Percentiles rank a stretch among this genome's conserved stretches.
Evolutionary conservation across 257 asterid species (phyloP).

Genomic region (Nicotiana undulata): DNA sequence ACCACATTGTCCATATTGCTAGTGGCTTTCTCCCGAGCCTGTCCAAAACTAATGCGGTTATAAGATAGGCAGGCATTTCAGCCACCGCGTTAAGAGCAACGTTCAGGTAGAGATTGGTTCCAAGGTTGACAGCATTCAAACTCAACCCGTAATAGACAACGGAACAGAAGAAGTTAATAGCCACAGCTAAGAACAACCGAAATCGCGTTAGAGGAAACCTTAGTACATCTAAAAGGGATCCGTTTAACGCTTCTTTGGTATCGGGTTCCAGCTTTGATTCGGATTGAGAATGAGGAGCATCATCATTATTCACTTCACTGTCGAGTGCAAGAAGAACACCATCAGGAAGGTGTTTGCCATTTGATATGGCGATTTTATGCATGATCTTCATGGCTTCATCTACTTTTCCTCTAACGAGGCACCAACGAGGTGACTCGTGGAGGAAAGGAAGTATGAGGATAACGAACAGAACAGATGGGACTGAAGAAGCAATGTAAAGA

Average conservation of each 20-base stretch:
- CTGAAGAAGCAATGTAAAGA: slow-evolving; percentile 58
- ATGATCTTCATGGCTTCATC: slow-evolving; percentile 42
- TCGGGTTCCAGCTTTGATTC: slow-evolving; percentile 3
- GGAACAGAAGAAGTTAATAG: slow-evolving; percentile 65
- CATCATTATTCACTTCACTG: slow-evolving; percentile 24
- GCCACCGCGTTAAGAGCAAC: slow-evolving; percentile 62
- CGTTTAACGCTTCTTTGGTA: slow-evolving; percentile 29
- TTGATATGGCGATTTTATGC: slow-evolving; percentile 45
- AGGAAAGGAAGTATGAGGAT: slow-evolving; percentile 48
- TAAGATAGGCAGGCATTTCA: slow-evolving; percentile 66
- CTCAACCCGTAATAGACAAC: slow-evolving; percentile 78
- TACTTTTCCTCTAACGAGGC: slow-evolving; percentile 50
- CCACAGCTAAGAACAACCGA: slow-evolving; percentile 53
- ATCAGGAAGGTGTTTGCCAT: slow-evolving; percentile 42
- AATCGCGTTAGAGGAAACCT: slow-evolving; percentile 39
- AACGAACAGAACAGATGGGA: slow-evolving; percentile 56
- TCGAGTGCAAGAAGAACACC: slow-evolving; percentile 44
- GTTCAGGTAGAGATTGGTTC: slow-evolving; percentile 66
- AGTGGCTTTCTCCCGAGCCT: slow-evolving; percentile 62
- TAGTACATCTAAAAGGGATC: slow-evolving; percentile 58
- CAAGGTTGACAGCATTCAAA: slow-evolving; percentile 69
- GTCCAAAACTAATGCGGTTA: slow-evolving; percentile 55
- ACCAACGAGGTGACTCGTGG: slow-evolving; percentile 86
- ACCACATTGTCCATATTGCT: slow-evolving; percentile 62
- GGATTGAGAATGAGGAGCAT: neutral